These are phyloP conservation scores for Penicillium brasilianum DNA, from an alignment of 2,329 filamentous ascomycete species.

Conservation along the genomic window DNA sequence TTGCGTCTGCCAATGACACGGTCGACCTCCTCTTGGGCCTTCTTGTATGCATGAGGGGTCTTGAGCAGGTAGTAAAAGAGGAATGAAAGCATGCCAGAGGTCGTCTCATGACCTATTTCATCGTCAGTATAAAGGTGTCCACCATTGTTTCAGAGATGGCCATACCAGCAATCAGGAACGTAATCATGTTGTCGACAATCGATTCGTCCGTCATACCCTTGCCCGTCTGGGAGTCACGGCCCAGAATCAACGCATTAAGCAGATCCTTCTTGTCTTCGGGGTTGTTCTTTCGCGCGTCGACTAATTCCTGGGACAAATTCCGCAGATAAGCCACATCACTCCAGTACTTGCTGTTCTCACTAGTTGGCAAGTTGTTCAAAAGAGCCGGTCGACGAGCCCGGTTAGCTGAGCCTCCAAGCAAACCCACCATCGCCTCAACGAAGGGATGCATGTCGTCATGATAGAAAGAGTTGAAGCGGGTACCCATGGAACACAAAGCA, in stretches of 20 bases:
- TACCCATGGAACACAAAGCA: conserved; percentile 72
- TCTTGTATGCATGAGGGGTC: conserved; percentile 63
- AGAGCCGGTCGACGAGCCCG: conserved; percentile 57
- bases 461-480: conserved; percentile 77
- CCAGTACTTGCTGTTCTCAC: conserved; percentile 41
- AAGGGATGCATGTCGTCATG: conserved; percentile 72
- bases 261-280: conserved; percentile 68
- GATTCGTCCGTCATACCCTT: conserved; percentile 65
- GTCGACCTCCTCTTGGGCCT: conserved; percentile 72
- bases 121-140: background rate
- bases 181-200: conserved; percentile 73
- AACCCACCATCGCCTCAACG: conserved; percentile 68
- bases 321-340: conserved; percentile 52
- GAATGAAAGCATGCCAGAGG: conserved; percentile 69
- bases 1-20: conserved; percentile 63
- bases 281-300: conserved; percentile 62
- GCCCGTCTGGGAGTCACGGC: conserved; percentile 70
- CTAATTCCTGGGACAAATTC: conserved; percentile 62
- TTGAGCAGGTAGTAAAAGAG: conserved; percentile 68
- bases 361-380: conserved; percentile 50
- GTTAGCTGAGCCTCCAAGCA: conserved; percentile 62
- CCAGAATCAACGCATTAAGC: conserved; percentile 71
- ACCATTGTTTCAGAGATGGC: background rate
- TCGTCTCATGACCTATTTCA: conserved; percentile 69
- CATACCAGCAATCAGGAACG: conserved; percentile 68